Percentiles rank a stretch among this genome's conserved stretches.
Conservation (phyloP, 140 eudicot genomes). For the Cichorium intybus region DNA sequence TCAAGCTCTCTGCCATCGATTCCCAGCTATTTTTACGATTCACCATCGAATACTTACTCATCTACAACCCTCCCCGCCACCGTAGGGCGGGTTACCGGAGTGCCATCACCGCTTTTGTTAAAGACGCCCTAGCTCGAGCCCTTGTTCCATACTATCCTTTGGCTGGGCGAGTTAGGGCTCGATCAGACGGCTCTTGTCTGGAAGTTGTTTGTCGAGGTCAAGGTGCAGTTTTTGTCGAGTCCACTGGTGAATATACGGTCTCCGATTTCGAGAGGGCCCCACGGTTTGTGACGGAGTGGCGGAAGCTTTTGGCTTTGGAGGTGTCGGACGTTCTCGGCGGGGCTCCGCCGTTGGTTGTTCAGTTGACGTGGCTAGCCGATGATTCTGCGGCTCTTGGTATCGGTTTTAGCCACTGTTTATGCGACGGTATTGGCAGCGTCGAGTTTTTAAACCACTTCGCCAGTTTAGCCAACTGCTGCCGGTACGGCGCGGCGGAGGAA, state of each 20-base stretch:
- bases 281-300: slow-evolving; percentile 43
- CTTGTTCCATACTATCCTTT: slow-evolving; percentile 72
- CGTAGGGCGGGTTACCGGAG: slow-evolving; percentile 12
- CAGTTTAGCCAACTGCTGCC: slow-evolving; percentile 33
- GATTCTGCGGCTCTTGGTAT: slow-evolving; percentile 54
- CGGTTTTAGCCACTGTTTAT: slow-evolving; percentile 64
- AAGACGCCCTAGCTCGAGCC: slow-evolving; percentile 59
- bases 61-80: slow-evolving; percentile 32
- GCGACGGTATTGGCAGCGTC: slow-evolving; percentile 74
- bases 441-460: slow-evolving; percentile 54
- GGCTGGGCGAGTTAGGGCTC: slow-evolving; percentile 60
- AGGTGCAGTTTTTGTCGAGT: slow-evolving; percentile 68
- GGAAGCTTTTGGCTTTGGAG: slow-evolving; percentile 56
- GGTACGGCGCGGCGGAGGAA: neutral
- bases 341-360: slow-evolving; percentile 65
- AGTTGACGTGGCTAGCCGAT: slow-evolving; percentile 83
- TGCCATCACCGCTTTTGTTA: slow-evolving; percentile 29
- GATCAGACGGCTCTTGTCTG: slow-evolving; percentile 50
- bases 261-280: slow-evolving; percentile 65
- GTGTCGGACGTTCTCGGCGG: slow-evolving; percentile 74
- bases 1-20: slow-evolving; percentile 64
- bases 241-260: slow-evolving; percentile 33
- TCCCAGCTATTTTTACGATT: slow-evolving; percentile 76
- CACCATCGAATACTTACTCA: slow-evolving; percentile 59
- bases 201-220: slow-evolving; percentile 70